phyloP scores from a whole-genome alignment of 345 rosid genomes.

The Psidium guajava region DNA sequence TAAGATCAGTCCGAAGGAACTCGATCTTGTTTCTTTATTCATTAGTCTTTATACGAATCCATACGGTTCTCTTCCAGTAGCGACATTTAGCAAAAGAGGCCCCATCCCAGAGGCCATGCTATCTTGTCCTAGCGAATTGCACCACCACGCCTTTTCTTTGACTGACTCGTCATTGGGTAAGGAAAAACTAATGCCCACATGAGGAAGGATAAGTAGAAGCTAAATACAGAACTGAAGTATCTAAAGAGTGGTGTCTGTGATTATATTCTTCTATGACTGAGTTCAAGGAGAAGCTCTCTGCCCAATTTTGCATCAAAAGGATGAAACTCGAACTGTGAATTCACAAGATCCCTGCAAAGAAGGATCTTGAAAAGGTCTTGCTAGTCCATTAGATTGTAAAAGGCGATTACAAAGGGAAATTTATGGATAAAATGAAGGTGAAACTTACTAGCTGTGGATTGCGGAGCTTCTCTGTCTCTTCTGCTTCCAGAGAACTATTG shows the following conservation, averaged over 20 bases:
- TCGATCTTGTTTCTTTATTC: neutral
- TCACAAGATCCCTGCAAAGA: neutral
- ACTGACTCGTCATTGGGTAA: neutral
- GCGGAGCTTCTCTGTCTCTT: slow-evolving; percentile 19
- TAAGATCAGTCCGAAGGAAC: neutral
- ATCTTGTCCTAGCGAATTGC: neutral
- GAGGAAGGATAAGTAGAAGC: neutral
- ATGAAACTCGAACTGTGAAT: neutral
- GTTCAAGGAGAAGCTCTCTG: neutral
- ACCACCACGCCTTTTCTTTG: neutral
- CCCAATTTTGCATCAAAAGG: neutral
- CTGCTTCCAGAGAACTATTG: slow-evolving; percentile 11
- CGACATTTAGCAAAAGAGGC: neutral
- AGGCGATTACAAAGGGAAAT: neutral
- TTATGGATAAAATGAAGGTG: neutral
- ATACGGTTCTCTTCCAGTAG: neutral
- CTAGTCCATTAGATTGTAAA: neutral
- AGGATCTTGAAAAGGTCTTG: neutral
- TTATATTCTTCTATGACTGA: neutral
- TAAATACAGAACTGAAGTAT: neutral
- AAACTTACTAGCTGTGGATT: slow-evolving; percentile 33
- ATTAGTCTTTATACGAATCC: neutral
- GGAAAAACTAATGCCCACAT: neutral
- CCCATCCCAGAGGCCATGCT: neutral
- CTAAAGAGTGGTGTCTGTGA: neutral